Evolutionary conservation across 257 asterid species (phyloP), one percentile per base, ranked within the genome.

Genomic region (Nicotiana knightiana): DNA sequence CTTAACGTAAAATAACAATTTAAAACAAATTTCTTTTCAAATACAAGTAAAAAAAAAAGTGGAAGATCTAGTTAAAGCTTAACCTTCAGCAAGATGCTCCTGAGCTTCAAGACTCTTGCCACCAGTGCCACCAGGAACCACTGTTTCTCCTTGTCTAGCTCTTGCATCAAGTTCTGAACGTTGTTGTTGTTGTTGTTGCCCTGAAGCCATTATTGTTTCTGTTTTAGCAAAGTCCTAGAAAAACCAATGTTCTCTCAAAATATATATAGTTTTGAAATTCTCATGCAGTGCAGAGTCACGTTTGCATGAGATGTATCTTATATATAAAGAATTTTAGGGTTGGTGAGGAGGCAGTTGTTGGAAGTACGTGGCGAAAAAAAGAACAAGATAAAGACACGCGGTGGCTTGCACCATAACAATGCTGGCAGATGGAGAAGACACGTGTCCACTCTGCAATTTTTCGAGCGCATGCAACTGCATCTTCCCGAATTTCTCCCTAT

Each of bases 71-170:
- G 35, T 16, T 21, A 8, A 21, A 13, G 8, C n/a, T 28, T 67
- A 32, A 87, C 97, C 97, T 83, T 91, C 88, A 5, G 96, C 98
- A 4, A 93, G 91, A 85, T 91, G 93, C 63, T 88, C 91, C 26
- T 93, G 97, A 17, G 97, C 98, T 68, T 93, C 93, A 0, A 92
- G 97, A 87, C 94, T 93, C 83, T 92, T 93, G 21, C 98, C 98
- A 5, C 98, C 97, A 6, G 97, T 91, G 75, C 97, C 97, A 30
- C 97, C 97, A n/a, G 97, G 95, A 18, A 93, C 87, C 6, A 92
- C 95, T 8, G 96, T 93, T 82, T 92, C 94, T 0, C 96, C 96
- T 37, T 82, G 90, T 83, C 86, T 84, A 10, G 96, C 97, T 84
- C 92, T 85, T 30, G 91, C 91, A 86, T 92, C 97, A 4, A 93